Conservation (phyloP, 805 yeast genomes). For the Debaryomyces prosopidis region DNA sequence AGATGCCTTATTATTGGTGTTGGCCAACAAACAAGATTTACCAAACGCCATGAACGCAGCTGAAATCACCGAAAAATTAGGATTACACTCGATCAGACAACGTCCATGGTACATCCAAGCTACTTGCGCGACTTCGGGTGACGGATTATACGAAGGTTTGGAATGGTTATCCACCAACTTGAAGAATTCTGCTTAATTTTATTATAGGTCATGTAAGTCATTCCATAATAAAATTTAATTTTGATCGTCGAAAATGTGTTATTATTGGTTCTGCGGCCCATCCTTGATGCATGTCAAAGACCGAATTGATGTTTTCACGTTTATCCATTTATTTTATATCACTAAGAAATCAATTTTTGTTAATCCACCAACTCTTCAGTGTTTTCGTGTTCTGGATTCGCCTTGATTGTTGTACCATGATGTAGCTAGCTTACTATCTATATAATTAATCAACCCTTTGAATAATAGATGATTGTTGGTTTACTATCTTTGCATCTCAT, state of each 20-base stretch:
- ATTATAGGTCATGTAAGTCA: constrained; percentile 2
- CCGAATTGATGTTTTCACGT: background rate
- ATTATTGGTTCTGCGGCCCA: background rate
- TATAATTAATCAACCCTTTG: constrained; percentile 4
- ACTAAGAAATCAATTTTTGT: background rate
- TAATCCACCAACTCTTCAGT: background rate
- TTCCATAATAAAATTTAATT: no score
- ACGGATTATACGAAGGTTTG: constrained; percentile 38
- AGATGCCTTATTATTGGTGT: constrained; percentile 40
- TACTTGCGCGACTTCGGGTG: constrained; percentile 44
- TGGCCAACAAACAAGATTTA: constrained; percentile 45
- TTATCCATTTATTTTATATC: background rate
- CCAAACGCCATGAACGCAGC: constrained; percentile 48
- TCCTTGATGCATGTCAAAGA: background rate
- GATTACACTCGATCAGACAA: constrained; percentile 43
- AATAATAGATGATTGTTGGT: constrained; percentile 4
- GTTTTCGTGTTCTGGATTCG: no score
- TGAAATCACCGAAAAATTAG: constrained; percentile 44
- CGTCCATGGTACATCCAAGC: constrained; percentile 47
- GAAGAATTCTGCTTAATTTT: constrained; percentile 14
- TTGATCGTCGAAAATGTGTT: background rate
- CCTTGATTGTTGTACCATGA: background rate
- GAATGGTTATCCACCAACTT: constrained; percentile 39
- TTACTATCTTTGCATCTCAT: background rate
- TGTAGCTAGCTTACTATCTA: background rate